Conservation (phyloP, 139 green algal genomes). For the Tetraselmis chui region DNA sequence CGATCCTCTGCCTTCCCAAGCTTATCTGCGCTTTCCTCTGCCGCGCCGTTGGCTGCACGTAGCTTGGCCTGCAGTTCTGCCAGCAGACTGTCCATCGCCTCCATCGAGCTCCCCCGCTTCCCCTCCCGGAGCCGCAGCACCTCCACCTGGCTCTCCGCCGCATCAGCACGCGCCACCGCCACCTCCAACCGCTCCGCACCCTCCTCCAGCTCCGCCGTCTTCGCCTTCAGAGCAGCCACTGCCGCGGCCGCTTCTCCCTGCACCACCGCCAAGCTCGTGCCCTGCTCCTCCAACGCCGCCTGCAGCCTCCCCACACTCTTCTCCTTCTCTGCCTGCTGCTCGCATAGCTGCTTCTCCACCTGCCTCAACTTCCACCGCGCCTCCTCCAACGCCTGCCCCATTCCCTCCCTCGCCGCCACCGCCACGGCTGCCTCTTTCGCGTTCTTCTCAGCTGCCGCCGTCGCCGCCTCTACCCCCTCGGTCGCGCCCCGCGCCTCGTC, state of each 20-base stretch:
- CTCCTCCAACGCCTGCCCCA: background rate
- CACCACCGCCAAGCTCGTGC: conserved; percentile 5
- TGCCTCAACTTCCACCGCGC: background rate
- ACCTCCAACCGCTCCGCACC: background rate
- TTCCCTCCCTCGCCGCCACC: background rate
- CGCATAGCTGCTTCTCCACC: conserved; percentile 1
- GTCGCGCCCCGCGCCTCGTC: background rate
- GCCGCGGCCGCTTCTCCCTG: conserved; percentile 12
- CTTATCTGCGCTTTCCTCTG: conserved; percentile 12
- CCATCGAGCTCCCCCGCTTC: background rate
- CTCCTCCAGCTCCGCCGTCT: background rate
- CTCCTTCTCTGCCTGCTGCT: background rate
- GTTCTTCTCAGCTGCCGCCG: background rate
- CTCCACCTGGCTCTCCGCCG: conserved; percentile 4
- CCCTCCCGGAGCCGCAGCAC: conserved; percentile 2
- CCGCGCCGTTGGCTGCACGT: background rate
- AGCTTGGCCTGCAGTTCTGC: conserved; percentile 1
- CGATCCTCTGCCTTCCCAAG: conserved; percentile 27
- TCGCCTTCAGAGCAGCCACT: conserved; percentile 10
- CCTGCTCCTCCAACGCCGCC: background rate
- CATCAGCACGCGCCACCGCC: background rate
- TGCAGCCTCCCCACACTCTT: conserved; percentile 5
- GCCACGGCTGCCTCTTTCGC: background rate
- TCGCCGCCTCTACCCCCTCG: background rate
- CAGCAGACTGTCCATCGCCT: background rate